These are phyloP conservation scores for Brassica nigra DNA, from an alignment of 345 rosid species.

Conservation along the genomic window DNA sequence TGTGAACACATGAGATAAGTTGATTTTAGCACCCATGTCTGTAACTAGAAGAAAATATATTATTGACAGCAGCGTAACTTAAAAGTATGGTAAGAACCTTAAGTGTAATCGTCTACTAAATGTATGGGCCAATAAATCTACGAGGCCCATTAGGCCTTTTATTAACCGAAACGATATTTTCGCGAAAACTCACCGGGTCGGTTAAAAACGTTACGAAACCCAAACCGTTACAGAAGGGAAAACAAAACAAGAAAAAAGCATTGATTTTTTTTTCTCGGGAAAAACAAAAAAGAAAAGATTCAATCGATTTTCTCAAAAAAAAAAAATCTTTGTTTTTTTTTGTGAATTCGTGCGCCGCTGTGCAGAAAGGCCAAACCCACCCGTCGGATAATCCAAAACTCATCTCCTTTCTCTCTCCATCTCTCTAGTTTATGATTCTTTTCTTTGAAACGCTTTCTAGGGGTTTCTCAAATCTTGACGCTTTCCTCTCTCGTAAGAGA, in stretches of 20 bases:
- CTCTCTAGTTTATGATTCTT: constrained; percentile 8
- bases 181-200: constrained; percentile 17
- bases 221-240: neutral
- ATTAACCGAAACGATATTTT: constrained; percentile 1
- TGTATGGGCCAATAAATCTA: neutral
- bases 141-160: constrained; percentile 4
- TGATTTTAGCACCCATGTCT: neutral
- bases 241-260: neutral
- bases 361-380: constrained; percentile 49
- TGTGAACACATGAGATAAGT: neutral
- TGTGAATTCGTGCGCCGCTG: constrained; percentile 38
- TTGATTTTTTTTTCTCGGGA: neutral
- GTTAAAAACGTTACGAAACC: neutral
- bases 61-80: neutral
- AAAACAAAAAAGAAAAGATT: neutral
- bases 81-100: neutral
- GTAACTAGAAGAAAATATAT: neutral
- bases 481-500: constrained; percentile 38
- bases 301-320: neutral
- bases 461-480: constrained; percentile 32
- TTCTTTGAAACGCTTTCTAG: constrained; percentile 18
- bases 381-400: constrained; percentile 43
- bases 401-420: neutral
- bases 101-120: too few relatives aligned
- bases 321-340: constrained; percentile 14